Conservation (phyloP, 108 stramenopile genomes). For the Pseudonitzschia pungens region DNA sequence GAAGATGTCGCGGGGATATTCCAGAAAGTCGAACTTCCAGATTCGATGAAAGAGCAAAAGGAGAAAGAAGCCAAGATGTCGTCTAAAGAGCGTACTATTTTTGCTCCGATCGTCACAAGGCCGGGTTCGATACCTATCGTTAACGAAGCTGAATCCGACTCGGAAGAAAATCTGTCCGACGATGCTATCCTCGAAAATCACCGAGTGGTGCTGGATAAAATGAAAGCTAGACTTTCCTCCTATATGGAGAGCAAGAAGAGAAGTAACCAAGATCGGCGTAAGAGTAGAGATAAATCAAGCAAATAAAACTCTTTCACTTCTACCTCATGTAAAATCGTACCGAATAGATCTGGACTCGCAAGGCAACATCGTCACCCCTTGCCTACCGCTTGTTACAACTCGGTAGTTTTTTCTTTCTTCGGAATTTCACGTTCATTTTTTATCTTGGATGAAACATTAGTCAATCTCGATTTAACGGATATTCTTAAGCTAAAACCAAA, state of each 20-base stretch:
- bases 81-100: conserved; percentile 54
- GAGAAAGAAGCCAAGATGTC: conserved; percentile 34
- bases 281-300: conserved; percentile 30
- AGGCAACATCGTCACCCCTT: too few species aligned
- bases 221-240: conserved; percentile 70
- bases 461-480: not conserved
- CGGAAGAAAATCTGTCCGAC: conserved; percentile 76
- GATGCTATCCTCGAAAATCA: conserved; percentile 68
- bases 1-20: conserved; percentile 76
- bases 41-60: conserved; percentile 38
- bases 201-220: conserved; percentile 67
- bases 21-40: conserved; percentile 48
- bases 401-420: too few species aligned
- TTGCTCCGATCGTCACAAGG: conserved; percentile 67
- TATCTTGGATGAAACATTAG: not conserved
- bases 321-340: too few species aligned
- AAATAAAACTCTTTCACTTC: not conserved
- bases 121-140: conserved; percentile 32
- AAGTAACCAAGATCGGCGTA: conserved; percentile 31
- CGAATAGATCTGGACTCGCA: too few species aligned
- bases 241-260: conserved; percentile 42
- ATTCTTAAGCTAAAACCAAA: not conserved
- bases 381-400: too few species aligned
- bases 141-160: conserved; percentile 39
- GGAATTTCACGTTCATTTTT: too few species aligned